Conservation (phyloP, 768 basidiomycete genomes). For the Macrolepiota dolichaula region DNA sequence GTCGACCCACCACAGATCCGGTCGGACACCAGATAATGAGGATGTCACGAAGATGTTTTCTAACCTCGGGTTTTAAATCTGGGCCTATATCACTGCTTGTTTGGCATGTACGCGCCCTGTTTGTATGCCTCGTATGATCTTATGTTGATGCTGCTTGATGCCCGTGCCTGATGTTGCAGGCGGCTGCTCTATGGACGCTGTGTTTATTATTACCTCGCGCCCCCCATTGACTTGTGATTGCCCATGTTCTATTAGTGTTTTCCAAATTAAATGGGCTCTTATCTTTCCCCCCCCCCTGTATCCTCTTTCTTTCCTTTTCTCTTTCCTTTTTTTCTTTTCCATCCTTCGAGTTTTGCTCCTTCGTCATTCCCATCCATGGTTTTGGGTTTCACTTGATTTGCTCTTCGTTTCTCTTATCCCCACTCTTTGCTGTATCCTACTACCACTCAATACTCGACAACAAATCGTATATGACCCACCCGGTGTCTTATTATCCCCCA, state of each 20-base stretch:
- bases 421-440: slow-evolving; percentile 13
- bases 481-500: slow-evolving; percentile 1
- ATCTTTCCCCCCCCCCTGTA: background rate
- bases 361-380: slow-evolving; percentile 8
- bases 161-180: background rate
- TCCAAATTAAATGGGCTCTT: slow-evolving; percentile 5
- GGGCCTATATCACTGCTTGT: background rate
- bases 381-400: slow-evolving; percentile 18
- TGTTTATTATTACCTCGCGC: slow-evolving; percentile 9
- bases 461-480: slow-evolving; percentile 7
- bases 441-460: slow-evolving; percentile 8
- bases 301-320: background rate
- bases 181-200: slow-evolving; percentile 3
- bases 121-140: slow-evolving; percentile 12
- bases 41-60: slow-evolving; percentile 78
- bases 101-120: background rate
- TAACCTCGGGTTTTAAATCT: slow-evolving; percentile 59
- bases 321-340: background rate
- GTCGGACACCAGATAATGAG: slow-evolving; percentile 31
- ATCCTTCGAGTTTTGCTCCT: background rate
- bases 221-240: slow-evolving; percentile 10
- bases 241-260: slow-evolving; percentile 10
- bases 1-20: slow-evolving; percentile 32
- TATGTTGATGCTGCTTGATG: background rate
- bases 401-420: slow-evolving; percentile 8